Conservation (phyloP, 306 rosid genomes). For the Prunus mume region DNA sequence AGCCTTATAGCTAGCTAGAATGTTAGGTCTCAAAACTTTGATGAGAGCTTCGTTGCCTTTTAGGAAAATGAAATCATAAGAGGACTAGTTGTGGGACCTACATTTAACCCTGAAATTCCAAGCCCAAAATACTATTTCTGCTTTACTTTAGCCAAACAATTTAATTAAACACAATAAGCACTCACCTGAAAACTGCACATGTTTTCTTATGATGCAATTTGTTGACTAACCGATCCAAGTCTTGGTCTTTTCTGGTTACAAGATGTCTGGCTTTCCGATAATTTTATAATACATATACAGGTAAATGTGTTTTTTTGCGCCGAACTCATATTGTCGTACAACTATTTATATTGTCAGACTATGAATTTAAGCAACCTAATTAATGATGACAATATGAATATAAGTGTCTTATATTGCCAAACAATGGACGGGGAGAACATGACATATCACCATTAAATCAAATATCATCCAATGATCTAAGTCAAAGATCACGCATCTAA, state of each 20-base stretch:
- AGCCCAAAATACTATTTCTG: not conserved
- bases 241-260: not conserved
- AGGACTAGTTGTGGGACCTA: not conserved
- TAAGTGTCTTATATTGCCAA: too few species aligned
- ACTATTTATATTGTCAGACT: too few species aligned
- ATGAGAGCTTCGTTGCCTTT: not conserved
- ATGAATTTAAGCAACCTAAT: too few species aligned
- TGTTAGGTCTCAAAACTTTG: not conserved
- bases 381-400: too few species aligned
- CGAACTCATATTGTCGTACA: too few species aligned
- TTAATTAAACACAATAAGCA: not conserved
- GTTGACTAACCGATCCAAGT: not conserved
- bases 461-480: too few species aligned
- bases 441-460: too few species aligned
- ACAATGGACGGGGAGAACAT: too few species aligned
- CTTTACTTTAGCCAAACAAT: not conserved
- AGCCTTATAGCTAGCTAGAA: not conserved
- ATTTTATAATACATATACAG: too few species aligned
- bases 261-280: too few species aligned
- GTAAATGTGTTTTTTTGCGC: too few species aligned
- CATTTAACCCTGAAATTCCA: not conserved
- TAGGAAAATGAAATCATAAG: not conserved
- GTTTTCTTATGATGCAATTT: constrained; percentile 1
- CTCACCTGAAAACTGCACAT: constrained; percentile 4
- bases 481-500: too few species aligned